These are phyloP conservation scores for Hevea brasiliensis DNA, from an alignment of 345 rosid genomes.

Conservation along the genomic window DNA sequence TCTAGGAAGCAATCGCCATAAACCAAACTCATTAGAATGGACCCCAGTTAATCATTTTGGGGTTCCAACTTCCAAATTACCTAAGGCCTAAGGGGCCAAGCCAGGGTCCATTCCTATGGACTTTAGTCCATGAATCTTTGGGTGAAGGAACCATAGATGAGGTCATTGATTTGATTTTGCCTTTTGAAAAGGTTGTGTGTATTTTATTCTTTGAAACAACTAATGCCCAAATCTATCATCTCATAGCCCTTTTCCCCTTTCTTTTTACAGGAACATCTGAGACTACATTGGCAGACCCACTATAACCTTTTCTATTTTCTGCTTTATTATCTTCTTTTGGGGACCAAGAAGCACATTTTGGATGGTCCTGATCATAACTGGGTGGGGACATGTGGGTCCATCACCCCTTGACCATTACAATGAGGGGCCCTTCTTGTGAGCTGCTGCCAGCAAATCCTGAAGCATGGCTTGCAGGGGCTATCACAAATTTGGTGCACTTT, in stretches of 20 bases:
- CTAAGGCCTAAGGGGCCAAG: no score
- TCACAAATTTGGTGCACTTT: no score
- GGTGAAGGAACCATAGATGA: neutral
- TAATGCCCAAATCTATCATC: neutral
- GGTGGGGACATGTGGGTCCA: neutral
- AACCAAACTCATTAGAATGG: neutral
- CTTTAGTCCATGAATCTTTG: neutral
- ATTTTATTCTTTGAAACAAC: neutral
- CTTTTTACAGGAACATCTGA: neutral
- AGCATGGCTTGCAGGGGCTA: neutral
- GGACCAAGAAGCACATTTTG: neutral
- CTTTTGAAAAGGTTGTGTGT: neutral
- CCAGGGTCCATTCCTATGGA: no score
- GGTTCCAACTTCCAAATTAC: no score
- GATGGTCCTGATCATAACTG: neutral
- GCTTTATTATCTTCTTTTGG: neutral
- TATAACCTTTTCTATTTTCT: neutral
- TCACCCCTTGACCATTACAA: neutral
- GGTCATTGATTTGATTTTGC: neutral
- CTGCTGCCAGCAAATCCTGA: conserved; percentile 5
- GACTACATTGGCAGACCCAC: neutral
- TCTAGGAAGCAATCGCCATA: no score
- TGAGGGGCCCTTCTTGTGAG: neutral
- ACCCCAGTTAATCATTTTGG: neutral
- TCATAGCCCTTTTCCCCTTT: neutral